Percentiles rank a stretch among this genome's conserved stretches.
Conservation (phyloP, 371 early-diverging fungal species). For the Mucor circinelloides region DNA sequence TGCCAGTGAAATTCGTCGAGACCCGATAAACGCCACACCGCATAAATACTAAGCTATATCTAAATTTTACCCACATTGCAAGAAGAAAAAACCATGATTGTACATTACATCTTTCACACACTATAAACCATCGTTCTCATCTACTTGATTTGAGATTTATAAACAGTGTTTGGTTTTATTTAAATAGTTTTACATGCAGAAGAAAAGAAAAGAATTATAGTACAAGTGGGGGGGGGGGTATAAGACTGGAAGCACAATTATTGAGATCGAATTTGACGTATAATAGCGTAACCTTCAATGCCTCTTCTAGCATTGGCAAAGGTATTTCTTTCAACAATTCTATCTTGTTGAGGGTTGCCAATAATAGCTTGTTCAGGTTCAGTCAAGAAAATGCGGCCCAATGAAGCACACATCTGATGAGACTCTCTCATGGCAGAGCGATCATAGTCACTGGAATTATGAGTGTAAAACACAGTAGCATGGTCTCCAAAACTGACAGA, state of each 20-base stretch:
- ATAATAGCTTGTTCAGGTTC: constrained; percentile 3
- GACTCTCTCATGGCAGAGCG: constrained; percentile 20
- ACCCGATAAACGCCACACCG: constrained; percentile 9
- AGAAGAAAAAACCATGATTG: background rate
- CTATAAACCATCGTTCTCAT: background rate
- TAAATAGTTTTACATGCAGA: background rate
- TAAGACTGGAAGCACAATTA: background rate
- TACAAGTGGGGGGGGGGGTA: background rate
- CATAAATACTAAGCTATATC: background rate
- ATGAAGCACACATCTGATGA: background rate
- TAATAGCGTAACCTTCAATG: constrained; percentile 10
- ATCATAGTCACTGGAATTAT: constrained; percentile 44
- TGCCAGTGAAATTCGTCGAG: constrained; percentile 26
- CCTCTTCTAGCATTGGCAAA: constrained; percentile 14
- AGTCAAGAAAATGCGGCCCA: constrained; percentile 10
- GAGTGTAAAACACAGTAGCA: constrained; percentile 41
- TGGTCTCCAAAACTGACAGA: constrained; percentile 36
- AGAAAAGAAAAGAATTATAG: background rate
- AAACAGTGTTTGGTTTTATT: constrained; percentile 1
- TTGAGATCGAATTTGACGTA: constrained; percentile 12
- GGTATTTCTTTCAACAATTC: constrained; percentile 14
- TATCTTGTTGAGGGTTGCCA: constrained; percentile 10
- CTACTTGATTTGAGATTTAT: background rate
- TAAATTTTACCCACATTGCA: constrained; percentile 7
- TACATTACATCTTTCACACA: background rate